A percentile compares a stretch with the other conserved stretches of the same genome.
Conservation (phyloP, 306 rosid species). For the Albizia julibrissin region DNA sequence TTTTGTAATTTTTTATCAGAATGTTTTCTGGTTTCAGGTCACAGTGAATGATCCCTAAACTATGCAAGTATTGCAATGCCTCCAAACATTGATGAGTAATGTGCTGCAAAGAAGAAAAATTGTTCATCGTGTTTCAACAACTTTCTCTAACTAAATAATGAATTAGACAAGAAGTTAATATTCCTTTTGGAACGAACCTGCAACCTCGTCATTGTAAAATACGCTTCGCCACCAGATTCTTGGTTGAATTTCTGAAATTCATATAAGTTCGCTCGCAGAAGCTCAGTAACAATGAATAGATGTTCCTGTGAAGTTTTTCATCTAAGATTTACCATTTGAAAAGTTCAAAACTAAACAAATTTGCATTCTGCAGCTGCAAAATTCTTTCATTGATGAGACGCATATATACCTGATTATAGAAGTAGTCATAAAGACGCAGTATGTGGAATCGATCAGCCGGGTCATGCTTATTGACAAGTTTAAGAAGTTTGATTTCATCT, state of each 20-base stretch:
- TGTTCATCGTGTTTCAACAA: conserved; percentile 26
- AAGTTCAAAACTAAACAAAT: neutral
- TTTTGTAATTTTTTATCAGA: conserved; percentile 81
- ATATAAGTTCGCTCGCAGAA: conserved; percentile 86
- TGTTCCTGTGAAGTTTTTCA: conserved; percentile 68
- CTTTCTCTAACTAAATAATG: neutral
- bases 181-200: conserved; percentile 65
- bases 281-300: conserved; percentile 93
- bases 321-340: conserved; percentile 17
- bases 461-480: conserved; percentile 92
- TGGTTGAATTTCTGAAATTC: conserved; percentile 94
- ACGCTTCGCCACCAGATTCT: conserved; percentile 87
- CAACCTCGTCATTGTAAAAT: conserved; percentile 78
- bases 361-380: conserved; percentile 2
- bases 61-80: conserved; percentile 90
- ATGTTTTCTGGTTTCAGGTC: conserved; percentile 97
- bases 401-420: conserved; percentile 79
- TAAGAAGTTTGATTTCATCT: conserved; percentile 94
- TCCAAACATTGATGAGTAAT: conserved; percentile 90
- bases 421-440: conserved; percentile 92
- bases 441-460: conserved; percentile 77
- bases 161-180: conserved; percentile 15
- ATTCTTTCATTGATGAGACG: neutral
- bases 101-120: conserved; percentile 48
- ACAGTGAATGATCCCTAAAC: conserved; percentile 88